Percentiles rank a stretch among this genome's conserved stretches.
Evolutionary conservation across 208 protist species (phyloP).

Genomic region (Wallacemonas sp.): DNA sequence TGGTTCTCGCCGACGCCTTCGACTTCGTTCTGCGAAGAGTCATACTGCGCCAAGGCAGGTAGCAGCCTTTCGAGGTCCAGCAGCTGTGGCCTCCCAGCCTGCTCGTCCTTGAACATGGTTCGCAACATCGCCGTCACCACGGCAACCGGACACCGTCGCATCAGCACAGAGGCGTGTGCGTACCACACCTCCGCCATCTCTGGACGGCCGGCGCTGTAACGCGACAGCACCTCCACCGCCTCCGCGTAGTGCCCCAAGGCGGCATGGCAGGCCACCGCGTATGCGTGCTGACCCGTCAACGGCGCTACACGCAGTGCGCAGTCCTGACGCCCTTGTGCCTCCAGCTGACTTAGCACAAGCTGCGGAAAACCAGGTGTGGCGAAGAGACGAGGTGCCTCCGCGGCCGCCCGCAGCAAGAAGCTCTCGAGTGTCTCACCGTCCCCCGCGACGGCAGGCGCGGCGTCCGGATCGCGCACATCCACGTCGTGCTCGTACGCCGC

Average conservation of each 20-base stretch:
- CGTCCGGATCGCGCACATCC: too few relatives aligned
- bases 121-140: constrained; percentile 71
- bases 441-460: neutral
- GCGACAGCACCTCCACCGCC: constrained; percentile 48
- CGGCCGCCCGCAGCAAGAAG: constrained; percentile 30
- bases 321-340: constrained; percentile 79
- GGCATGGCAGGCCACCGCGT: constrained; percentile 47
- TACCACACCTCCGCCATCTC: constrained; percentile 83
- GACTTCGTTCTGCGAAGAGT: constrained; percentile 54
- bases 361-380: constrained; percentile 32
- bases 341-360: constrained; percentile 65
- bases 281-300: constrained; percentile 69
- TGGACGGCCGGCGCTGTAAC: constrained; percentile 21
- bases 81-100: constrained; percentile 42
- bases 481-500: constrained; percentile 8
- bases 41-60: constrained; percentile 91
- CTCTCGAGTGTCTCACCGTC: constrained; percentile 10
- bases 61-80: constrained; percentile 84
- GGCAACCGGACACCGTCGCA: constrained; percentile 80
- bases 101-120: constrained; percentile 34
- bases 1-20: constrained; percentile 77
- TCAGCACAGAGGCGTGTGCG: constrained; percentile 87
- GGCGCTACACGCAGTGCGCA: constrained; percentile 80
- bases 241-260: constrained; percentile 33
- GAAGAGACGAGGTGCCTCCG: constrained; percentile 31